Evolutionary conservation across 2,329 filamentous ascomycete genomes (phyloP), one percentile per base, ranked within the genome.

Genomic region (Exophiala sp.): DNA sequence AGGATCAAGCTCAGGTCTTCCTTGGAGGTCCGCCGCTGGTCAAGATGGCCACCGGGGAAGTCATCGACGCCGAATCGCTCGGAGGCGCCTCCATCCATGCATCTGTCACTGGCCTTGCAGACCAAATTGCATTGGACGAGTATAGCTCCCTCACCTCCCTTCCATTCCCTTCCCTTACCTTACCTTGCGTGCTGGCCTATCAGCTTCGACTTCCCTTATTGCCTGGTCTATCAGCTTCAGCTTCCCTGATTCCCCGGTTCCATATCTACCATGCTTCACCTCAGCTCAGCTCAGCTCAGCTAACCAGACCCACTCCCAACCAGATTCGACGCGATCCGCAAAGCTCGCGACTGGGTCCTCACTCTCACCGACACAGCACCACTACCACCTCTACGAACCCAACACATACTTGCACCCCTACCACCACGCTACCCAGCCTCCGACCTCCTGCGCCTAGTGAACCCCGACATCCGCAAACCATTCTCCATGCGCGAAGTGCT

Each of bases 31-130:
- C 71, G 0, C 71, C 71, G 0, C 61, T 73, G 6, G 70, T 73
- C 1, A 71, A 73, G 50, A 73, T 73, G 71, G 71, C 71, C 0
- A 74, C 70, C 0, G 70, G 71, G 1, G 71, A 74, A 43, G 54
- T 68, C 0, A 65, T 70, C 16, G 68, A 60, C 1, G 68, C 71
- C 0, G 72, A 73, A 48, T 63, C 62, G 35, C 60, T 74, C 1
- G 71, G 72, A 3, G 70, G 72, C 11, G 71, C 70, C 2, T 61
- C 64, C 14, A 65, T 71, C 11, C 71, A 73, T 53, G 66, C 64
- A 1, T 67, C 61, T 1, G 50, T 66, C 0, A 73, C 70, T 3
- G 71, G 71, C 0, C 60, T 74, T 1, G 68, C 70, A 0, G 71
- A 74, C 50, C 68, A 72, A 43, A 63, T 74, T 32, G 71, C 71